phyloP scores from a whole-genome alignment of 305 asterid genomes.

The Solanum chacoense region DNA sequence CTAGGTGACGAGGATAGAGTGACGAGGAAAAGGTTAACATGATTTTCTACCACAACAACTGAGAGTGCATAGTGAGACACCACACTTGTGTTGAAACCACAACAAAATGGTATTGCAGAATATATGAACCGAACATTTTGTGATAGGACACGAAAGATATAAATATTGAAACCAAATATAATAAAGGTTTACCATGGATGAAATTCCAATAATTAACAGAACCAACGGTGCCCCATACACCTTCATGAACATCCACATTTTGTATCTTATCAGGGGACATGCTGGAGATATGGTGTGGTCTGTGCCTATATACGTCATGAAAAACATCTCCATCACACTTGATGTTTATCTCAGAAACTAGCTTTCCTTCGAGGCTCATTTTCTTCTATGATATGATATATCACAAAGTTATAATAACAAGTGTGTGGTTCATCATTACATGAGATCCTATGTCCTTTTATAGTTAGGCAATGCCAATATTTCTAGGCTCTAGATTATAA shows the following conservation, averaged over 20 bases:
- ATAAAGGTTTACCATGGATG: not conserved
- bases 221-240: not conserved
- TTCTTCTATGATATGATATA: not conserved
- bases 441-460: not conserved
- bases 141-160: not conserved
- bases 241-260: not conserved
- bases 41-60: too few relatives aligned
- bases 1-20: not conserved
- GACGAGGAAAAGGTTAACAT: too few relatives aligned
- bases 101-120: not conserved
- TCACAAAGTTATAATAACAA: not conserved
- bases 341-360: not conserved
- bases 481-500: not conserved
- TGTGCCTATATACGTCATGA: not conserved
- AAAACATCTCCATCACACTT: conserved; percentile 1
- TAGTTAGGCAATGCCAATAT: not conserved
- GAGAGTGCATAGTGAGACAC: too few relatives aligned
- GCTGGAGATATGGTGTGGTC: not conserved
- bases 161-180: not conserved
- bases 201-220: not conserved
- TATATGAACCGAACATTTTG: not conserved
- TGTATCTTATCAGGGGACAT: not conserved
- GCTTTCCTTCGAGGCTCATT: not conserved
- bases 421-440: not conserved
- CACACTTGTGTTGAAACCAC: too few relatives aligned